Evolutionary conservation across 2,329 filamentous ascomycete genomes (phyloP).

Genomic region (Paecilomyces sp.): DNA sequence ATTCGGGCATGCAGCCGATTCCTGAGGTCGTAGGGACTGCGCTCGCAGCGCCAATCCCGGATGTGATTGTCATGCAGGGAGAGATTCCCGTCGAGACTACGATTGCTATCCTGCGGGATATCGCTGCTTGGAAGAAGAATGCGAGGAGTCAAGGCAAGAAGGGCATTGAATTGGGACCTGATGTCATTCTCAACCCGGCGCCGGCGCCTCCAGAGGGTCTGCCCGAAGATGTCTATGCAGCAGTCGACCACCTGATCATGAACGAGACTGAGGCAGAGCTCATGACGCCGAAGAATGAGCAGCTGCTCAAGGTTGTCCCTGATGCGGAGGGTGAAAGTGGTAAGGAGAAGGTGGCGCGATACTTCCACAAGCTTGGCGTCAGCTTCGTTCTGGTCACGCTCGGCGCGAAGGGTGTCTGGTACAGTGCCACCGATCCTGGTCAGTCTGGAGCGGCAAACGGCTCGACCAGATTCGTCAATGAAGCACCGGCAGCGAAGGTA

Average conservation of each 20-base stretch:
- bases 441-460: conserved; percentile 33
- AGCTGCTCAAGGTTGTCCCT: conserved; percentile 19
- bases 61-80: conserved; percentile 69
- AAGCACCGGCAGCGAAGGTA: conserved; percentile 60
- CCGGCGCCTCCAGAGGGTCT: conserved; percentile 70
- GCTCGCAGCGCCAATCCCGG: conserved; percentile 40
- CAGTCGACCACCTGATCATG: conserved; percentile 71
- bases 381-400: conserved; percentile 76
- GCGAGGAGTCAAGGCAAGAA: conserved; percentile 34
- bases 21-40: conserved; percentile 31
- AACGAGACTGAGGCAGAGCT: conserved; percentile 86
- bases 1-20: conserved; percentile 34
- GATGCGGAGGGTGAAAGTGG: conserved; percentile 35
- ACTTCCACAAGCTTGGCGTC: conserved; percentile 65
- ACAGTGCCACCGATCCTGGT: conserved; percentile 48
- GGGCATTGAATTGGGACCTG: conserved; percentile 37
- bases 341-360: conserved; percentile 48
- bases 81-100: conserved; percentile 65
- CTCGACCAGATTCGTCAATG: conserved; percentile 21
- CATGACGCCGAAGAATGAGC: conserved; percentile 49
- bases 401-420: conserved; percentile 68
- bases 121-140: conserved; percentile 28
- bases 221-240: conserved; percentile 58
- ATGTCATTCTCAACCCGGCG: conserved; percentile 79
- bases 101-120: conserved; percentile 48